Evolutionary conservation across 257 asterid genomes (phyloP), one percentile per base, ranked within the genome.

Genomic region (Penstemon newberryi): DNA sequence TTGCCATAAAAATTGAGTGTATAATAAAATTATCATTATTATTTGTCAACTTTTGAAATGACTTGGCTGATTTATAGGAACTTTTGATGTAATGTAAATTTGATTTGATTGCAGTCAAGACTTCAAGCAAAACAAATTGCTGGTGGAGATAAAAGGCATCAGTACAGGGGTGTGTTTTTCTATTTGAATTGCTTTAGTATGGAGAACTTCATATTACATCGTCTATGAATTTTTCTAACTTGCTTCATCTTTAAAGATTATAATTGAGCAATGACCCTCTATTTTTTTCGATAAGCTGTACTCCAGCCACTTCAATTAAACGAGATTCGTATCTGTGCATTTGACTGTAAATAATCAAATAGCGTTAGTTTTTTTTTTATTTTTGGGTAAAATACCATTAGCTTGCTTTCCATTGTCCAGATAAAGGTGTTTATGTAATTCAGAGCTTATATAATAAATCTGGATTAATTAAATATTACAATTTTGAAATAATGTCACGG

Each of bases 111-210:
- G 82, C 92, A 94, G 99, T 78, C 99, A 4, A 86, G 99, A 79
- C 99, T 94, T 75, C 99, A 94, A 81, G 99, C 96, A 49, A 94
- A 86, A 79, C 99, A 91, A 75, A 63, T 70, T 3, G 67, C 75
- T 51, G 75, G 77, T 40, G 86, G 84, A 67, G 97, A 91, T 84
- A 89, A 82, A 70, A 89, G 83, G 73, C 96, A 70, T 41, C 96
- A 91, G 8, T 94, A 90, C 74, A 81, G 70, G 90, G 99, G 97
- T 92, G n/a, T 57, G 8, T 70, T 39, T 50, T 50, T 61, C 43
- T 49, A 4, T 39, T 63, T 57, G 56, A 65, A 51, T 39, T 66
- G 52, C 59, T 60, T 53, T n/a, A 55, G 5, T 12, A 41, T 19
- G 25, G 12, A 10, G 4, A 36, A 37, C 13, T 52, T 52, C 18